These are phyloP conservation scores for Saccharomyces pastorianus DNA, from an alignment of 1,139 yeast genomes.

Conservation along the genomic window DNA sequence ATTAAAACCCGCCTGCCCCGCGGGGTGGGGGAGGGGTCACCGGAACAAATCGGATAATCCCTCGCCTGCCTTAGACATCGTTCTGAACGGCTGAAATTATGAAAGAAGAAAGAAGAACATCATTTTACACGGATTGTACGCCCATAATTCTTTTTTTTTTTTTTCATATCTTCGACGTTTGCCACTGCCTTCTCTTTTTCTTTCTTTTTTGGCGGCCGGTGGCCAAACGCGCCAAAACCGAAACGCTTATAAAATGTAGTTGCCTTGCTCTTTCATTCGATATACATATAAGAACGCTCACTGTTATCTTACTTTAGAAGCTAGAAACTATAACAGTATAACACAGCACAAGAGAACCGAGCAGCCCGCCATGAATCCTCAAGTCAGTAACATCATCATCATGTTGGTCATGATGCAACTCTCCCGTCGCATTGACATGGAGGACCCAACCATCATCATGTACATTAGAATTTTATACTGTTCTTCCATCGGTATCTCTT, in stretches of 20 bases:
- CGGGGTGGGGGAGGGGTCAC: not conserved
- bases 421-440: conserved; percentile 82
- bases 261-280: not conserved
- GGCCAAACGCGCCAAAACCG: not conserved
- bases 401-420: conserved; percentile 98
- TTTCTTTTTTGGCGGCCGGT: not conserved
- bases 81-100: not conserved
- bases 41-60: conserved; percentile 1
- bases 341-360: not conserved
- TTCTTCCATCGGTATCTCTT: conserved; percentile 57
- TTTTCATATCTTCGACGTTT: not conserved
- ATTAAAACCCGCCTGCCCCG: conserved; percentile 1
- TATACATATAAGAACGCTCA: not conserved
- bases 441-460: conserved; percentile 66
- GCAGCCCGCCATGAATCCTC: conserved; percentile 57
- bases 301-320: not conserved
- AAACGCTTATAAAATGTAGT: not conserved
- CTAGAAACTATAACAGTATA: not conserved
- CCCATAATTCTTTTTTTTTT: not conserved
- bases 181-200: not conserved
- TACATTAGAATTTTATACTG: conserved; percentile 72
- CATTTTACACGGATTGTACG: not conserved
- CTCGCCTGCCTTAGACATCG: not conserved
- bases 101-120: not conserved
- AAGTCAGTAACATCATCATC: conserved; percentile 74